Evolutionary conservation across 768 basidiomycete species (phyloP).

Genomic region (Lactarius sanguifluus): DNA sequence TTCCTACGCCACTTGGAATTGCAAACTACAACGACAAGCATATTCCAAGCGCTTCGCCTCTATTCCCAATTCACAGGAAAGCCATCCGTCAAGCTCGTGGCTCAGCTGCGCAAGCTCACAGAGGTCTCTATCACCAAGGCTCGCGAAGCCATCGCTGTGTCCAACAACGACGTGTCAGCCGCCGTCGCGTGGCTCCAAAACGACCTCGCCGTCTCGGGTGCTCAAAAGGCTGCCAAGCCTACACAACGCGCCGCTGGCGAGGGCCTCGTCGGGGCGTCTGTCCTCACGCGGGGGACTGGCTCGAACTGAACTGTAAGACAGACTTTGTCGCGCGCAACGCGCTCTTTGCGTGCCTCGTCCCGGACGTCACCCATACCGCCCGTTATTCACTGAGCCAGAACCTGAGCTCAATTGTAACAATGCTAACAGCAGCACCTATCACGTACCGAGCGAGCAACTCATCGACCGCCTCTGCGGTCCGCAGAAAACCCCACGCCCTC

Average conservation of each 20-base stretch:
- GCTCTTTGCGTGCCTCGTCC: constrained; percentile 73
- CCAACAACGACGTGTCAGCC: constrained; percentile 65
- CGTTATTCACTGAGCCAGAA: constrained; percentile 30
- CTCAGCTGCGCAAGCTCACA: constrained; percentile 78
- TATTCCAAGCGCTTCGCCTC: too few species aligned
- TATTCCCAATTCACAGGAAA: constrained; percentile 59
- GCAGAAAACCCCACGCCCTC: too few species aligned
- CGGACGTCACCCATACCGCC: constrained; percentile 79
- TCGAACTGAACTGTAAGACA: constrained; percentile 92
- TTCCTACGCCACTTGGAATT: too few species aligned
- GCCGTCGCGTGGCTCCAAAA: constrained; percentile 82
- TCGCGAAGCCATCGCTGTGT: constrained; percentile 75
- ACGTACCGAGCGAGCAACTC: too few species aligned
- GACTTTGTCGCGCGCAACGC: constrained; percentile 92
- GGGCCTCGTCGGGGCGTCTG: constrained; percentile 75
- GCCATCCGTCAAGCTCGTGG: constrained; percentile 73
- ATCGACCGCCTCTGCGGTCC: too few species aligned
- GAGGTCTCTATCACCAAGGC: constrained; percentile 87
- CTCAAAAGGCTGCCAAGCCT: constrained; percentile 83
- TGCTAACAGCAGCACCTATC: too few species aligned
- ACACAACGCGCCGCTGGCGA: constrained; percentile 70
- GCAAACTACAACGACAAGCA: too few species aligned
- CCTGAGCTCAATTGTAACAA: too few species aligned
- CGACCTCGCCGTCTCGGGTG: constrained; percentile 68
- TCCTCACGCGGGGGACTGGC: constrained; percentile 64